Conservation (phyloP, 2,329 filamentous ascomycete species). For the Aureobasidium sp. region DNA sequence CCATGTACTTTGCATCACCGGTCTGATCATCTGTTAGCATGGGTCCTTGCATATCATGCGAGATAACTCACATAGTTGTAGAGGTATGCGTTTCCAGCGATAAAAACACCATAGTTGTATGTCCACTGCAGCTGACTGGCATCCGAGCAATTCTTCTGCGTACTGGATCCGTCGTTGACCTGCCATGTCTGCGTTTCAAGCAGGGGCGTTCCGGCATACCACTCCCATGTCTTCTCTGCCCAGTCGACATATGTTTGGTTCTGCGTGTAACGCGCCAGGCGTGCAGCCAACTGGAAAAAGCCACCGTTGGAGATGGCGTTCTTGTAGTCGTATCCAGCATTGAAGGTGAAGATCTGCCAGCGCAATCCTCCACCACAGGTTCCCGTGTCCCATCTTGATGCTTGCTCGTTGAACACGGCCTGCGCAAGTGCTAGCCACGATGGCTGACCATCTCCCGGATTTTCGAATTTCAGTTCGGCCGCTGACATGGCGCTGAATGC, state of each 20-base stretch:
- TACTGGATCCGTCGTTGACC: conserved; percentile 48
- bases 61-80: conserved; percentile 43
- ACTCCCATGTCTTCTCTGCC: conserved; percentile 61
- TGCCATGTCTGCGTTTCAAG: conserved; percentile 40
- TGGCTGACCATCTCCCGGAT: conserved; percentile 30
- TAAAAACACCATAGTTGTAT: conserved; percentile 56
- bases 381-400: conserved; percentile 24
- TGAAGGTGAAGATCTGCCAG: conserved; percentile 67
- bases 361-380: conserved; percentile 28
- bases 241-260: conserved; percentile 71
- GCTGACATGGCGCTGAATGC: conserved; percentile 46
- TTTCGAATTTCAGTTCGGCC: conserved; percentile 40
- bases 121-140: conserved; percentile 51
- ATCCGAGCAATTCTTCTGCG: conserved; percentile 41
- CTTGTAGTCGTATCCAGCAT: conserved; percentile 54
- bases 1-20: conserved; percentile 10
- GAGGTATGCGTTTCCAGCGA: conserved; percentile 56
- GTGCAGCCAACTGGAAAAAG: conserved; percentile 51
- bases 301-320: conserved; percentile 51
- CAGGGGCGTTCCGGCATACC: conserved; percentile 40
- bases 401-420: conserved; percentile 30
- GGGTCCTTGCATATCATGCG: background rate
- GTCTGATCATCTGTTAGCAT: conserved; percentile 7
- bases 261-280: conserved; percentile 67
- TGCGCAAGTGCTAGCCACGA: conserved; percentile 35